Evolutionary conservation across 768 basidiomycete genomes (phyloP).

Genomic region (Pulveroboletus ravenelii): DNA sequence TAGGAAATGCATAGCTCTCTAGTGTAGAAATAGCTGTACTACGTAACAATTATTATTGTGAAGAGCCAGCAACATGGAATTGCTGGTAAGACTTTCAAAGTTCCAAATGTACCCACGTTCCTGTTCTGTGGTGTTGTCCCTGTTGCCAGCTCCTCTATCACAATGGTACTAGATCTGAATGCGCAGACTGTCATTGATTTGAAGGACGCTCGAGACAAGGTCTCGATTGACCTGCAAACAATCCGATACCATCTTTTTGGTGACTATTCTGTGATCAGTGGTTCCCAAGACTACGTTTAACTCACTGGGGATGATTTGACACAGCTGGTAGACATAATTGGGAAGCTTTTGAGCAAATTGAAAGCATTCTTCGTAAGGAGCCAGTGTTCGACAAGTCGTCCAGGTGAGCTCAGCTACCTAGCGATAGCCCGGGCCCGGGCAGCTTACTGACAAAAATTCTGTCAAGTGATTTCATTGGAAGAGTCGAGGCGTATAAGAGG

Average conservation of each 20-base stretch:
- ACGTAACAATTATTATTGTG: too few species aligned
- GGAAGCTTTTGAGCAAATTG: constrained; percentile 43
- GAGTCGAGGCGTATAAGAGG: constrained; percentile 53
- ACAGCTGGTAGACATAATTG: constrained; percentile 49
- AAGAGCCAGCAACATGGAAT: too few species aligned
- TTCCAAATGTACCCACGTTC: too few species aligned
- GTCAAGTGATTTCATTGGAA: constrained; percentile 51
- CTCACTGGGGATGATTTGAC: neutral
- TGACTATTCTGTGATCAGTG: constrained; percentile 23
- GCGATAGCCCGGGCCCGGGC: neutral
- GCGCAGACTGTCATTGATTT: constrained; percentile 51
- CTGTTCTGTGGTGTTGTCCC: too few species aligned
- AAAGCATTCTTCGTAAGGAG: constrained; percentile 47
- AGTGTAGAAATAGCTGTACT: too few species aligned
- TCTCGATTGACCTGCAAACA: constrained; percentile 40
- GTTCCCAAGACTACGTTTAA: neutral
- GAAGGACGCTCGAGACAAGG: constrained; percentile 40
- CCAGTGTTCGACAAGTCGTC: constrained; percentile 55
- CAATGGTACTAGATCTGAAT: constrained; percentile 29
- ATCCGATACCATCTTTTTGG: constrained; percentile 50
- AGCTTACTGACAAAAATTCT: neutral
- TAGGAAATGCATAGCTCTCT: too few species aligned
- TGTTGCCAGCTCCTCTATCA: neutral
- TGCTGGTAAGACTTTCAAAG: too few species aligned
- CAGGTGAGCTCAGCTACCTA: constrained; percentile 34